Evolutionary conservation across 139 green algal genomes (phyloP), one percentile per base, ranked within the genome.

Genomic region (Chlamydomonas sp.): DNA sequence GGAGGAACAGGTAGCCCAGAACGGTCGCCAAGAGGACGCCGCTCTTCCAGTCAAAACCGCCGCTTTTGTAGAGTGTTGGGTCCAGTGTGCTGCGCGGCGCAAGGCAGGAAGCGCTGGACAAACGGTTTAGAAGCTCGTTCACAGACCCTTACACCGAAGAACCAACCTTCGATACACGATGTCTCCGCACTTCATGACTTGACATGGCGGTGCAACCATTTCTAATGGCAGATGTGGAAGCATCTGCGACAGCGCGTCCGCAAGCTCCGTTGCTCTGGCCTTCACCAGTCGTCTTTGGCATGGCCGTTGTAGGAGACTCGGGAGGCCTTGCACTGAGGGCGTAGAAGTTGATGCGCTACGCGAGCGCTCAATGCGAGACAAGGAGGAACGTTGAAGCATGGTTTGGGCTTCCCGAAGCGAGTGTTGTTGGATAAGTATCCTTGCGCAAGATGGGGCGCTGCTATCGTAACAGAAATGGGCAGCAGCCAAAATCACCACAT

Each of bases 141-240:
- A 18, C 58, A 31, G 4, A 18, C 87, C 20, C 31, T 49, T 49
- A 49, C 31, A 49, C 31, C 31, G 31, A 49, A 49, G 31, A 49
- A 49, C 31, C 31, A 75, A 97, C 96, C 96, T 99, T 60, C 96
- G 87, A 90, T 99, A 92, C 0, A 97, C 86, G 0, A 95, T 88
- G 84, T 99, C 97, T 12, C 97, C 97, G 77, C 97, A 99, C 81
- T 98, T 98, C 94, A 97, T 95, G 4, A 91, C 91, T 10, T 91
- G 95, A 90, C 97, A 99, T 9, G 97, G 96, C 61, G 96, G 85
- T 17, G 93, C 94, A 1, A 99, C 90, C 1, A 93, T 92, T 91
- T 91, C 95, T 75, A 99, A 74, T 2, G 91, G 89, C 63, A 97
- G 83, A 81, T 96, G 89, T 20, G 63, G 74, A 63, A 68, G 57